Evolutionary conservation across 2,329 filamentous ascomycete genomes (phyloP).

Genomic region (Massarina eburnea): DNA sequence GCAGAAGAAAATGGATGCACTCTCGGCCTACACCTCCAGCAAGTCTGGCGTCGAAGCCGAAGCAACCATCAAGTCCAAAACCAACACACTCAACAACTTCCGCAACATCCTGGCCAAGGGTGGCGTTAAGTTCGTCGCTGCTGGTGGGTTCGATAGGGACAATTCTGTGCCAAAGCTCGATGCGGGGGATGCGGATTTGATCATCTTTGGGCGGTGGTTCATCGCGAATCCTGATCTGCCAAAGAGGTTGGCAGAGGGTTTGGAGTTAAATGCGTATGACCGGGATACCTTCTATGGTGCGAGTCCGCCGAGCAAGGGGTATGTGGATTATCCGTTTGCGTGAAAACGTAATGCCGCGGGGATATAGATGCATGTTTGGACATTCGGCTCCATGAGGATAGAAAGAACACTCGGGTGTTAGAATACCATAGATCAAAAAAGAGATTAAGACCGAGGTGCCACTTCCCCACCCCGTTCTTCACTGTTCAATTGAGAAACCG

Average conservation of each 20-base stretch:
- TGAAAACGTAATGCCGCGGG: not conserved
- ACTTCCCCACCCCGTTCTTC: too few relatives aligned
- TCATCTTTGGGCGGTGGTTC: slow-evolving; percentile 55
- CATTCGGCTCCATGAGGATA: too few relatives aligned
- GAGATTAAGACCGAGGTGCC: too few relatives aligned
- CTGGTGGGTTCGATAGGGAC: slow-evolving; percentile 56
- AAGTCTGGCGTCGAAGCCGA: slow-evolving; percentile 37
- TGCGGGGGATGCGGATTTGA: slow-evolving; percentile 38
- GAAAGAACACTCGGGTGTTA: too few relatives aligned
- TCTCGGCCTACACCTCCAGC: slow-evolving; percentile 38
- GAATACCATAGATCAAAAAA: too few relatives aligned
- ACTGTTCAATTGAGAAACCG: too few relatives aligned
- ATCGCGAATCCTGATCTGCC: slow-evolving; percentile 54
- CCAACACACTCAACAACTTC: slow-evolving; percentile 35
- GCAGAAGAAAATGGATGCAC: slow-evolving; percentile 42
- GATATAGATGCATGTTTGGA: too few relatives aligned
- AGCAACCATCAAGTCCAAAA: slow-evolving; percentile 26
- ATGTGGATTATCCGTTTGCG: slow-evolving; percentile 43
- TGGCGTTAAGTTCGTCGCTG: slow-evolving; percentile 57
- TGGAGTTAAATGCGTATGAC: slow-evolving; percentile 50
- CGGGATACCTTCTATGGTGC: slow-evolving; percentile 49
- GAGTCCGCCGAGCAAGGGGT: slow-evolving; percentile 40
- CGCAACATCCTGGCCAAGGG: slow-evolving; percentile 52
- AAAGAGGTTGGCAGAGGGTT: slow-evolving; percentile 47
- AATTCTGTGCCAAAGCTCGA: slow-evolving; percentile 56